Conservation (phyloP, 305 asterid species). For the Fraxinus sp. region DNA sequence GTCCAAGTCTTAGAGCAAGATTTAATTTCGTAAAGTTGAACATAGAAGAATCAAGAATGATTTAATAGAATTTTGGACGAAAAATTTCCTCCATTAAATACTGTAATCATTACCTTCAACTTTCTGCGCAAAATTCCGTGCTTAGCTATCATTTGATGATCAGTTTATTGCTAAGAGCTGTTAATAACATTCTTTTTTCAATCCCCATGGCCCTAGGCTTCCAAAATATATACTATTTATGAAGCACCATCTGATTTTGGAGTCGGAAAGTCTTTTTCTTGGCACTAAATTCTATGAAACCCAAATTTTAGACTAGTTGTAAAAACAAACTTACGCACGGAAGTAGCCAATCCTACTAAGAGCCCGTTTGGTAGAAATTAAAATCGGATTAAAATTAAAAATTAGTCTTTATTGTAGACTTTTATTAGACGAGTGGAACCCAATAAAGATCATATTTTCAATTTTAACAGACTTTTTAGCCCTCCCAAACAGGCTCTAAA, state of each 20-base stretch:
- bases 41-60: not conserved
- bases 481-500: no score
- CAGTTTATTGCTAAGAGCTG: not conserved
- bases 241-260: not conserved
- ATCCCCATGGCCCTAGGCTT: not conserved
- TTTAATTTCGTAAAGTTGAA: not conserved
- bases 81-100: not conserved
- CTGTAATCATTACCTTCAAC: slow-evolving; percentile 5
- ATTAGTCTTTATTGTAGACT: no score
- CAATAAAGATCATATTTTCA: no score
- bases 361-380: no score
- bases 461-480: no score
- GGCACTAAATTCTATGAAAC: not conserved
- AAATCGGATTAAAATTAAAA: no score
- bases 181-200: not conserved
- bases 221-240: not conserved
- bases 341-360: not conserved
- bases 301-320: not conserved
- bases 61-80: not conserved
- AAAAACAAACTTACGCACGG: not conserved
- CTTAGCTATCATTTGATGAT: slow-evolving; percentile 30
- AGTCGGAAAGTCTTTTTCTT: slow-evolving; percentile 19
- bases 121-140: slow-evolving; percentile 41
- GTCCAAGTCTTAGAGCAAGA: not conserved
- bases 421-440: no score